Evolutionary conservation across 1,284 basidiomycete genomes (phyloP).

Genomic region (Apiotrichum sp.): DNA sequence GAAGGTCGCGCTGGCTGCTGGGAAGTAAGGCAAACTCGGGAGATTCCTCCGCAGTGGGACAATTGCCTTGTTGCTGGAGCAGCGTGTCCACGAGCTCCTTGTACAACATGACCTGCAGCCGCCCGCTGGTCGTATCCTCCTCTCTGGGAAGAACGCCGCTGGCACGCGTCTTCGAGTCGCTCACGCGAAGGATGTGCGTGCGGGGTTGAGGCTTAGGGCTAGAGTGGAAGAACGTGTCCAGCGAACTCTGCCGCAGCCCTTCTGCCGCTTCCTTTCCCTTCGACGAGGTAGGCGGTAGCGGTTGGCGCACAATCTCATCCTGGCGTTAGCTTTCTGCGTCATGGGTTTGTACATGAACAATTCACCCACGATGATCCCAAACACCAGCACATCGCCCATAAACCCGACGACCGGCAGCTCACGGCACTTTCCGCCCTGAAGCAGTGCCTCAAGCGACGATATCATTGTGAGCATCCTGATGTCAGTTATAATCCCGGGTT

Average conservation of each 20-base stretch:
- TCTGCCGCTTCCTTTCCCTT: no score
- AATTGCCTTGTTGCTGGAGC: slow-evolving; percentile 12
- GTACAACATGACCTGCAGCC: slow-evolving; percentile 80
- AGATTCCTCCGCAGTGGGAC: no score
- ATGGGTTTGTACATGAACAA: no score
- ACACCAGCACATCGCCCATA: slow-evolving; percentile 54
- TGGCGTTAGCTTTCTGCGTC: slow-evolving; percentile 25
- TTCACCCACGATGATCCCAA: slow-evolving; percentile 59
- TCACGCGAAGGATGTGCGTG: slow-evolving; percentile 52
- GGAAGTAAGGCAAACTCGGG: neutral
- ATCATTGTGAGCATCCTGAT: slow-evolving; percentile 61
- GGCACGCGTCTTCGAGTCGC: slow-evolving; percentile 71
- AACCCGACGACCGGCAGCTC: slow-evolving; percentile 69
- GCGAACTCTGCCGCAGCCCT: slow-evolving; percentile 5
- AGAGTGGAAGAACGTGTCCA: slow-evolving; percentile 10
- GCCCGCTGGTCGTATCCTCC: slow-evolving; percentile 59
- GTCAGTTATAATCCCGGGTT: slow-evolving; percentile 2
- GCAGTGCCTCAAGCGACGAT: slow-evolving; percentile 52
- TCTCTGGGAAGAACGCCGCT: slow-evolving; percentile 55
- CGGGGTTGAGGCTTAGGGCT: neutral
- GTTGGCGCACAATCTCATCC: slow-evolving; percentile 52
- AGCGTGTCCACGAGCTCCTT: slow-evolving; percentile 59
- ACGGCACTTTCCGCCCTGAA: slow-evolving; percentile 53
- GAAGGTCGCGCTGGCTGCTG: neutral
- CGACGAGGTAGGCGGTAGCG: no score